A percentile compares a stretch with the other conserved stretches of the same genome.
Conservation (phyloP, 2,329 filamentous ascomycete species). For the Pseudogymnoascus sp. region DNA sequence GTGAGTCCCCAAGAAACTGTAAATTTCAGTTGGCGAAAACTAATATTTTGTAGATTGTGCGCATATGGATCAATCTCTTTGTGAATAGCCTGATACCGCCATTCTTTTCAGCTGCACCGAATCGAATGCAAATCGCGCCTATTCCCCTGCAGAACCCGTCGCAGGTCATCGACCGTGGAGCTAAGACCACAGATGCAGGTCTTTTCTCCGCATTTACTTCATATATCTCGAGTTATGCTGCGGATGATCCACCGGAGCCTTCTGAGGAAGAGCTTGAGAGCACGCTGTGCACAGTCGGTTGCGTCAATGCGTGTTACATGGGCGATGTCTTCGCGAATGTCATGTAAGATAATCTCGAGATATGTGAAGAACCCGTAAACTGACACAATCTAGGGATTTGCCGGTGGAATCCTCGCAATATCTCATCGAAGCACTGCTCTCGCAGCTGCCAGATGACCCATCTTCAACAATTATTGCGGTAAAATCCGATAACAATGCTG, state of each 20-base stretch:
- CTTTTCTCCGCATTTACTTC: slow-evolving; percentile 92
- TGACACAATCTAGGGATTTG: slow-evolving; percentile 44
- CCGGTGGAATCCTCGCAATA: slow-evolving; percentile 51
- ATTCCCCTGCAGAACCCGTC: slow-evolving; percentile 89
- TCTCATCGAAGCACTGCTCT: slow-evolving; percentile 66
- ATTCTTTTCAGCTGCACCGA: slow-evolving; percentile 59
- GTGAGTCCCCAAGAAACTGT: slow-evolving; percentile 42
- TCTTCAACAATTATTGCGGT: slow-evolving; percentile 77
- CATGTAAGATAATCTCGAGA: slow-evolving; percentile 45
- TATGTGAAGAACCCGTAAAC: slow-evolving; percentile 1
- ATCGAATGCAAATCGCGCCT: slow-evolving; percentile 62
- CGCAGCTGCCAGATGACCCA: slow-evolving; percentile 79
- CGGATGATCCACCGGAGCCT: slow-evolving; percentile 93
- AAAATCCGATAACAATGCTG: slow-evolving; percentile 71
- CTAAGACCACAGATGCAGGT: slow-evolving; percentile 70
- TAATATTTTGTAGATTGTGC: slow-evolving; percentile 60
- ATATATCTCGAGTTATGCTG: slow-evolving; percentile 97
- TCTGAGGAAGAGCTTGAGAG: slow-evolving; percentile 96
- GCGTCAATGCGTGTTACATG: slow-evolving; percentile 82
- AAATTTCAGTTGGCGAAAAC: slow-evolving; percentile 17
- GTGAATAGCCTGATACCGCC: slow-evolving; percentile 87
- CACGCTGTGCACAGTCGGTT: slow-evolving; percentile 89
- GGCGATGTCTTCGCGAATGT: slow-evolving; percentile 78
- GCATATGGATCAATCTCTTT: slow-evolving; percentile 92
- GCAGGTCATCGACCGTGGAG: slow-evolving; percentile 82